Conservation (phyloP, 192 early-diverging fungal species). For the Coemansia sp. region DNA sequence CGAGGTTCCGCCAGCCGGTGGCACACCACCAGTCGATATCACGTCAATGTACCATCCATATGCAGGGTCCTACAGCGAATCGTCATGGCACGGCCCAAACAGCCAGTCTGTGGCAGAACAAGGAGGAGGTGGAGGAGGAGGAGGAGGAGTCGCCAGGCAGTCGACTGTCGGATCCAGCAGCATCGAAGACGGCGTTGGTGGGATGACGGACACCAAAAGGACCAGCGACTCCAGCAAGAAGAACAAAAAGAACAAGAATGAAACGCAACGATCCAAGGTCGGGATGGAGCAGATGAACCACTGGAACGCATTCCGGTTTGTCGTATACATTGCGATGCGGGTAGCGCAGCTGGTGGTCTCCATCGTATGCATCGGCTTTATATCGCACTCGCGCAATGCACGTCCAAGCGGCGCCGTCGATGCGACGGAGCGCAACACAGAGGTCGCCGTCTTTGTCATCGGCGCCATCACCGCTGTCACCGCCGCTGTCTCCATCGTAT, state of each 20-base stretch:
- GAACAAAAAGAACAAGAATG: neutral
- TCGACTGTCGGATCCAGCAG: neutral
- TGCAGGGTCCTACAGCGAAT: slow-evolving; percentile 40
- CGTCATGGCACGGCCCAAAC: slow-evolving; percentile 8
- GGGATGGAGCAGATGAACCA: slow-evolving; percentile 31
- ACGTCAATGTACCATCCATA: slow-evolving; percentile 38
- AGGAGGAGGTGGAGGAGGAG: neutral
- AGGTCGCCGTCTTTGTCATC: slow-evolving; percentile 29
- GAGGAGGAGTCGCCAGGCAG: neutral
- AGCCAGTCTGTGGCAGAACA: neutral
- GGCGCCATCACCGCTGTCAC: slow-evolving; percentile 29
- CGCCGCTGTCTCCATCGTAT: slow-evolving; percentile 22
- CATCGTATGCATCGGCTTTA: slow-evolving; percentile 34
- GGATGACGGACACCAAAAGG: slow-evolving; percentile 6
- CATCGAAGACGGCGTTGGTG: neutral
- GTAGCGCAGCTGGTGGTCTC: slow-evolving; percentile 32
- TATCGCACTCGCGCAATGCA: slow-evolving; percentile 31
- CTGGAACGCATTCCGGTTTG: slow-evolving; percentile 27
- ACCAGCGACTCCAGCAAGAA: neutral
- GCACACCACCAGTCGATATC: slow-evolving; percentile 19
- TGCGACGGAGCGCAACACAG: slow-evolving; percentile 22
- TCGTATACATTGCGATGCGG: slow-evolving; percentile 30
- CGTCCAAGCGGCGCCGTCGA: slow-evolving; percentile 13
- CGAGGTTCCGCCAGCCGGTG: neutral
- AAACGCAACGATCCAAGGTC: slow-evolving; percentile 3